These are phyloP conservation scores for Lyophyllum shimeji DNA, from an alignment of 768 basidiomycete species.

Conservation along the genomic window DNA sequence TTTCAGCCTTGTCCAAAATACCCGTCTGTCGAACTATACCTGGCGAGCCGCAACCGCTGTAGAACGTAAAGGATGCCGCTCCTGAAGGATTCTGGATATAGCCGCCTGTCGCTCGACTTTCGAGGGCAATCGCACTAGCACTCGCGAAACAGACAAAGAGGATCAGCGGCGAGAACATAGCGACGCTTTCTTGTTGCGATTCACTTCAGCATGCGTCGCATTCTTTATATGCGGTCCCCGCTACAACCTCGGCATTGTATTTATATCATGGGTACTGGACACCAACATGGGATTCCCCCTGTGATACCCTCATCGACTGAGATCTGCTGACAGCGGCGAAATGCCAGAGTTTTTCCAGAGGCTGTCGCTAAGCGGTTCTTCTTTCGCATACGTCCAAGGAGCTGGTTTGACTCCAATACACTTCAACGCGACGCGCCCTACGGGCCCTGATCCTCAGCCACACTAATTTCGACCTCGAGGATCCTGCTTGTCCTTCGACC, in stretches of 20 bases:
- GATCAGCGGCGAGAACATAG: slow-evolving; percentile 20
- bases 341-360: slow-evolving; percentile 9
- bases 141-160: slow-evolving; percentile 20
- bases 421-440: too few species aligned
- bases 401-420: background rate
- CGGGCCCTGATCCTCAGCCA: too few species aligned
- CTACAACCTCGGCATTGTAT: slow-evolving; percentile 14
- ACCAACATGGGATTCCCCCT: background rate
- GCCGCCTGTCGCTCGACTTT: slow-evolving; percentile 42
- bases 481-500: background rate
- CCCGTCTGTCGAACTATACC: slow-evolving; percentile 28
- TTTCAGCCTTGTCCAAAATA: background rate
- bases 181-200: background rate
- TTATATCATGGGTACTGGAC: background rate
- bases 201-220: background rate
- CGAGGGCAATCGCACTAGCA: slow-evolving; percentile 24
- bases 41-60: slow-evolving; percentile 48
- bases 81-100: slow-evolving; percentile 56
- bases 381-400: background rate
- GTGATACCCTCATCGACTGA: slow-evolving; percentile 1
- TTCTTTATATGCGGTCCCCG: slow-evolving; percentile 12
- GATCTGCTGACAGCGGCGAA: slow-evolving; percentile 1
- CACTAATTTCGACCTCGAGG: too few species aligned
- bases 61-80: slow-evolving; percentile 55
- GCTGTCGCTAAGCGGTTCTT: background rate